phyloP scores from a whole-genome alignment of 352 stramenopile species.

The Elongisporangium senticosum region DNA sequence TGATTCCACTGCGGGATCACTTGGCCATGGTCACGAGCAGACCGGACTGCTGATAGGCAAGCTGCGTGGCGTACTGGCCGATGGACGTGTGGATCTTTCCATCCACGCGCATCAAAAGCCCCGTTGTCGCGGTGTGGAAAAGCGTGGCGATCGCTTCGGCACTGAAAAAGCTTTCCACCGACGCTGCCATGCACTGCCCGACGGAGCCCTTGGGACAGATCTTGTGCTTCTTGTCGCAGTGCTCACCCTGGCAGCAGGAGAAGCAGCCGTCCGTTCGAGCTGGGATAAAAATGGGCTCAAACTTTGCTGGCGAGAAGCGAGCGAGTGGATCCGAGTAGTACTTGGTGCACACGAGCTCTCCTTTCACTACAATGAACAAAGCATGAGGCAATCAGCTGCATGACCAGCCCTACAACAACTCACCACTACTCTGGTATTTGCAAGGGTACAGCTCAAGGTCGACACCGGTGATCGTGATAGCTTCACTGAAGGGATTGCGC shows the following conservation, averaged over 20 bases:
- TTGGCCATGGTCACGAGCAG: constrained; percentile 67
- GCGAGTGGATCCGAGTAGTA: constrained; percentile 65
- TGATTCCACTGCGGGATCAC: constrained; percentile 5
- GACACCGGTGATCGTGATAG: constrained; percentile 58
- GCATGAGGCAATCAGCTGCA: neutral
- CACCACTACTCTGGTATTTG: constrained; percentile 51
- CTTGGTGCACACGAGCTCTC: constrained; percentile 50
- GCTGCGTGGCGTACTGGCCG: constrained; percentile 47
- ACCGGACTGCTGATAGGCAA: constrained; percentile 71
- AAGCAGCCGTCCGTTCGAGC: constrained; percentile 60
- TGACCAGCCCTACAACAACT: constrained; percentile 3
- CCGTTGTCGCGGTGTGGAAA: constrained; percentile 62
- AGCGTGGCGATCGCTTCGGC: constrained; percentile 72
- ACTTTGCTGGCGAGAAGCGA: constrained; percentile 52
- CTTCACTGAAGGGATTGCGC: constrained; percentile 78
- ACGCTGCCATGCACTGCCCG: constrained; percentile 62
- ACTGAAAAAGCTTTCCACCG: constrained; percentile 62
- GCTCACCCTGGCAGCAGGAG: constrained; percentile 65
- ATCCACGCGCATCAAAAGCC: constrained; percentile 77
- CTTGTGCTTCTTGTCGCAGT: constrained; percentile 43
- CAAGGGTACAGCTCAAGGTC: constrained; percentile 77
- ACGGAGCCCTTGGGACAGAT: constrained; percentile 52
- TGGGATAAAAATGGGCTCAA: constrained; percentile 70
- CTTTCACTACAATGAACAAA: constrained; percentile 17
- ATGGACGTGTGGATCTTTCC: constrained; percentile 69